These are phyloP conservation scores for Skeletonema marinoi DNA, from an alignment of 108 stramenopile genomes.

Conservation along the genomic window DNA sequence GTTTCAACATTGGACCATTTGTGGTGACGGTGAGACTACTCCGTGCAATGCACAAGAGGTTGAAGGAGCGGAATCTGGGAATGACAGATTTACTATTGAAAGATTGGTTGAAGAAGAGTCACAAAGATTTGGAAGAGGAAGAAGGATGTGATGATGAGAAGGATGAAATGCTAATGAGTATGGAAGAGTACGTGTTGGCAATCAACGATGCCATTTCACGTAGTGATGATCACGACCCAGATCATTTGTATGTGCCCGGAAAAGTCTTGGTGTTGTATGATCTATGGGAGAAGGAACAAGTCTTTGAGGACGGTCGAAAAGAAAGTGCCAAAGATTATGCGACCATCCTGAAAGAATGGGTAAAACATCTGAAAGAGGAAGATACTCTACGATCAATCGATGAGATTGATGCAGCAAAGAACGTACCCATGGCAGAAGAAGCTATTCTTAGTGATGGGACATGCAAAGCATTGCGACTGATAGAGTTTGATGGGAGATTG, in stretches of 20 bases:
- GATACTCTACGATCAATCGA: not conserved
- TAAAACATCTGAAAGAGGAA: not conserved
- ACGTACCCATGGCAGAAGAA: conserved; percentile 15
- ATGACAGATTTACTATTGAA: conserved; percentile 4
- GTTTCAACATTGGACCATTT: conserved; percentile 40
- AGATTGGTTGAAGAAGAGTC: conserved; percentile 6
- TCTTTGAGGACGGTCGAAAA: not conserved
- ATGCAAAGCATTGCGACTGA: conserved; percentile 19
- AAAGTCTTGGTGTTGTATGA: conserved; percentile 45
- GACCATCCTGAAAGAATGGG: not conserved
- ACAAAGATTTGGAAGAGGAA: conserved; percentile 24
- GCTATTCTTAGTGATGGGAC: conserved; percentile 23
- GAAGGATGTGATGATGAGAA: conserved; percentile 22
- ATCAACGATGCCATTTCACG: conserved; percentile 13
- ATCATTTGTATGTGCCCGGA: conserved; percentile 57
- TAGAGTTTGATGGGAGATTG: conserved; percentile 44
- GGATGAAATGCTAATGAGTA: conserved; percentile 39
- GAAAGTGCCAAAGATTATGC: not conserved
- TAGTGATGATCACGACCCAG: conserved; percentile 30
- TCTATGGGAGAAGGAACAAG: conserved; percentile 28
- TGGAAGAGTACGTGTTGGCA: conserved; percentile 20
- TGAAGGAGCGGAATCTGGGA: conserved; percentile 41
- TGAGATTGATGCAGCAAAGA: not conserved
- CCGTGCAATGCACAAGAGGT: conserved; percentile 33
- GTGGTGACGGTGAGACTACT: conserved; percentile 34